Percentiles rank a stretch among this genome's conserved stretches.
phyloP scores from a whole-genome alignment of 2,329 filamentous ascomycete genomes.

The Cryphonectria radicalis region DNA sequence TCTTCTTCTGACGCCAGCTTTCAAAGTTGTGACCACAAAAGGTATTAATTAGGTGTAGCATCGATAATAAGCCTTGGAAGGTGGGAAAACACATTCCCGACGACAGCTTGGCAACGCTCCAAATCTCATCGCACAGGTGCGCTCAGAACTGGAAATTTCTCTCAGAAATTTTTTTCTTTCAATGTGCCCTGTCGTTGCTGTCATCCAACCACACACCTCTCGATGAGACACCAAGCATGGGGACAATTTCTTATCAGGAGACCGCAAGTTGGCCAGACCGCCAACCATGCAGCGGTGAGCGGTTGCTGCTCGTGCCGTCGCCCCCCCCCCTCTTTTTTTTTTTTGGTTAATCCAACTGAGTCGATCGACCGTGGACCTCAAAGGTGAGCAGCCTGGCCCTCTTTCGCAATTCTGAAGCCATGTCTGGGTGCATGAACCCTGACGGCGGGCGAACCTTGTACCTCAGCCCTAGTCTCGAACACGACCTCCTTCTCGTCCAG shows the following conservation, averaged over 20 bases:
- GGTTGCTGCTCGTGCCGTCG: background rate
- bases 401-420: slow-evolving; percentile 53
- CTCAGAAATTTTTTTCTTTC: background rate
- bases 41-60: background rate
- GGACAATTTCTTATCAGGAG: background rate
- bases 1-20: background rate
- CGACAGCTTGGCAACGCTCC: background rate
- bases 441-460: slow-evolving; percentile 41
- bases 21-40: background rate
- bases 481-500: slow-evolving; percentile 61
- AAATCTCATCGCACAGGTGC: background rate
- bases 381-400: slow-evolving; percentile 35
- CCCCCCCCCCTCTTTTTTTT: background rate
- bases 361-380: background rate
- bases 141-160: background rate
- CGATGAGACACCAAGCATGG: background rate
- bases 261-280: background rate
- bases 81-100: background rate
- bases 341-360: background rate
- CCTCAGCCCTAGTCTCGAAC: slow-evolving; percentile 52
- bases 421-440: slow-evolving; percentile 65
- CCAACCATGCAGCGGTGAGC: slow-evolving; percentile 1
- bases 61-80: background rate
- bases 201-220: background rate
- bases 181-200: background rate